A percentile compares a stretch with the other conserved stretches of the same genome.
Evolutionary conservation across 1,284 basidiomycete genomes (phyloP).

Genomic region (Apiotrichum sp.): DNA sequence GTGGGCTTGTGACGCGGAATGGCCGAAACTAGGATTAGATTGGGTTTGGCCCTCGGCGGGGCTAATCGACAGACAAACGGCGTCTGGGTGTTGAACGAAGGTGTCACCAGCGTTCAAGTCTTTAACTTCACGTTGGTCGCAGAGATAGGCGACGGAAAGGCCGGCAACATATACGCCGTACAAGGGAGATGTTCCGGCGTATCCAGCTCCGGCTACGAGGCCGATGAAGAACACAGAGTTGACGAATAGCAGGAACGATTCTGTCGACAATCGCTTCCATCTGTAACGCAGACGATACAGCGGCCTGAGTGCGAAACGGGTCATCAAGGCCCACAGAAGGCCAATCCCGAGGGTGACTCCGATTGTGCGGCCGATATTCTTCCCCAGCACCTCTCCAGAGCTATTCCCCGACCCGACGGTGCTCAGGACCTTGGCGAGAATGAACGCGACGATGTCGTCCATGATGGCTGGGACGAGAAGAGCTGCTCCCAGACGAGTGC

Average conservation of each 20-base stretch:
- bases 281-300: constrained; percentile 11
- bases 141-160: constrained; percentile 31
- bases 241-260: too few relatives aligned
- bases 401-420: constrained; percentile 8
- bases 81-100: too few relatives aligned
- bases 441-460: constrained; percentile 55
- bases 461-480: constrained; percentile 54
- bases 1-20: too few relatives aligned
- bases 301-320: constrained; percentile 19
- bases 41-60: too few relatives aligned
- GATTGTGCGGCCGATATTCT: constrained; percentile 27
- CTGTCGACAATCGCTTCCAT: constrained; percentile 24
- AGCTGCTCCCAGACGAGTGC: constrained; percentile 52
- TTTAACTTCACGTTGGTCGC: background rate
- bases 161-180: constrained; percentile 51
- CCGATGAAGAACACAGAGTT: constrained; percentile 35
- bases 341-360: constrained; percentile 26
- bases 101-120: too few relatives aligned
- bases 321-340: constrained; percentile 12
- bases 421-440: constrained; percentile 51
- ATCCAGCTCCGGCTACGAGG: constrained; percentile 31
- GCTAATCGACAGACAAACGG: too few relatives aligned
- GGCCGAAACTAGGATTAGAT: too few relatives aligned
- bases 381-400: too few relatives aligned
- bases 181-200: constrained; percentile 48